Evolutionary conservation across 495 filamentous ascomycete genomes (phyloP).

Genomic region (Parachaetomium inaequale): DNA sequence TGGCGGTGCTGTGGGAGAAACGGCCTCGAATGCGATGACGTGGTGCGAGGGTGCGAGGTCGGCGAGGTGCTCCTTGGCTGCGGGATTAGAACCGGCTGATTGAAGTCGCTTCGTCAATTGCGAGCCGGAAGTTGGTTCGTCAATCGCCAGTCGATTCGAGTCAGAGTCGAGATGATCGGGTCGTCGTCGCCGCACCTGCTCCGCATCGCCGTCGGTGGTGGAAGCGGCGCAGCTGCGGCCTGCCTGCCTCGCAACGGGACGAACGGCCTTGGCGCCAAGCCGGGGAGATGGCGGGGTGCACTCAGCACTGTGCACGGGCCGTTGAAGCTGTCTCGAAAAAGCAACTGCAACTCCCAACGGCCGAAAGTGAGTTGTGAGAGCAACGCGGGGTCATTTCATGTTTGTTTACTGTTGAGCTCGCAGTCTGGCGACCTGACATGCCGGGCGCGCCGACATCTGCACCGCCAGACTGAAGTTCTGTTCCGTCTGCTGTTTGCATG

Average conservation of each 20-base stretch:
- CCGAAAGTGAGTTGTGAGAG: not conserved
- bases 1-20: conserved; percentile 11
- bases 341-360: not conserved
- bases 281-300: not conserved
- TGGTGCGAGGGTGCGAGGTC: no score
- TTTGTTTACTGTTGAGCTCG: not conserved
- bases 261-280: conserved; percentile 15
- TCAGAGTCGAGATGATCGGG: not conserved
- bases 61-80: not conserved
- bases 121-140: not conserved
- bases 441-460: conserved; percentile 4
- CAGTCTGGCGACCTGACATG: conserved; percentile 16
- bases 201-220: conserved; percentile 4
- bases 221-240: conserved; percentile 15
- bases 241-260: not conserved
- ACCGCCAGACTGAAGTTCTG: conserved; percentile 15
- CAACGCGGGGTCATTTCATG: not conserved
- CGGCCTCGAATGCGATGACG: conserved; percentile 12
- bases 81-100: no score
- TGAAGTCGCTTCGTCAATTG: no score
- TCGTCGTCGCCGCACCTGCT: conserved; percentile 3
- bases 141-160: not conserved
- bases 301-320: conserved; percentile 18
- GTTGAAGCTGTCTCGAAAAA: not conserved
- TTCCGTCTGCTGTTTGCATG: not conserved